These are phyloP conservation scores for Diplosphaera chodatii DNA, from an alignment of 139 green algal species.

Conservation along the genomic window DNA sequence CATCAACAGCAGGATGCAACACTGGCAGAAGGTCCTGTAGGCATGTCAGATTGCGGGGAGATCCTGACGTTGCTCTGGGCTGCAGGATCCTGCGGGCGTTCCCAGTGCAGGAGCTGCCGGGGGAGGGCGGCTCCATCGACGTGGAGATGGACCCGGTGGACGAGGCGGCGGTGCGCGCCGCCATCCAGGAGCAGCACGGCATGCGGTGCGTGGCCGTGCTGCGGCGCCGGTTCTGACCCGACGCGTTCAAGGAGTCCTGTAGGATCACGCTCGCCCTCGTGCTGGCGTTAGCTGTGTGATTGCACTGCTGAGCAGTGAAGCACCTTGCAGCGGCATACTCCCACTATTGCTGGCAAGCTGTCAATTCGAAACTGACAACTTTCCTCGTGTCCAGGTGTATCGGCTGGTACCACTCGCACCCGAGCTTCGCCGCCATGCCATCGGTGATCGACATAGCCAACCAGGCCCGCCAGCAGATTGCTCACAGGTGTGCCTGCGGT, in stretches of 20 bases:
- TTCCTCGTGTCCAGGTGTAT: constrained; percentile 48
- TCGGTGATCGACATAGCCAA: constrained; percentile 67
- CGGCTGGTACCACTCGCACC: constrained; percentile 75
- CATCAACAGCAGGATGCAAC: no score
- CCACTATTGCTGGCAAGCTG: no score
- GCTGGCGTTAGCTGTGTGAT: no score
- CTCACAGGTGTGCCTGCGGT: constrained; percentile 12
- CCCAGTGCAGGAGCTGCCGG: constrained; percentile 40
- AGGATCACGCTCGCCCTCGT: no score
- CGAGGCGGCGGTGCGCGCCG: constrained; percentile 26
- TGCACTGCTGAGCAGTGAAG: no score
- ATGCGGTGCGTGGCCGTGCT: constrained; percentile 3
- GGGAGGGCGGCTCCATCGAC: constrained; percentile 39
- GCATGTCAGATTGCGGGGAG: no score
- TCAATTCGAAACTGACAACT: no score
- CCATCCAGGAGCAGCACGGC: constrained; percentile 3
- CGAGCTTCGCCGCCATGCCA: constrained; percentile 48
- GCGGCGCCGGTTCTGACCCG: no score
- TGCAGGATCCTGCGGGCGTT: constrained; percentile 31
- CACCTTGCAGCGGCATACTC: no score
- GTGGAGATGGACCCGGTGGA: constrained; percentile 73
- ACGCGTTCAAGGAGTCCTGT: no score
- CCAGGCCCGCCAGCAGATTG: constrained; percentile 43
- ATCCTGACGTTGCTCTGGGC: no score
- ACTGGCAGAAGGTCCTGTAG: no score